These are phyloP conservation scores for Fusarium denticulatum DNA, from an alignment of 2,329 filamentous ascomycete genomes.

Conservation along the genomic window DNA sequence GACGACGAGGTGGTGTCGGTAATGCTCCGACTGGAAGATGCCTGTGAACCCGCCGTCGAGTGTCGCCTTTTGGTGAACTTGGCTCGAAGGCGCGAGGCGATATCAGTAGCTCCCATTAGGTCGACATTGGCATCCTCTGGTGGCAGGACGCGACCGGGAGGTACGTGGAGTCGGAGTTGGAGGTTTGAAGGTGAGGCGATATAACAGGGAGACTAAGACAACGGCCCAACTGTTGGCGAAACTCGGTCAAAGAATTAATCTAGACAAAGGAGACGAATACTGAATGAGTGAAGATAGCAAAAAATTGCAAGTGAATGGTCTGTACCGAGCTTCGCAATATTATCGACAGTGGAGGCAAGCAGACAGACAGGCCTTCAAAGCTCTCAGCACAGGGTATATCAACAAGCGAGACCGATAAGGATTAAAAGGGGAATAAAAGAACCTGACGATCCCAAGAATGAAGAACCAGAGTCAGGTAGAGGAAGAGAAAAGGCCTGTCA, in stretches of 20 bases:
- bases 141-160: conserved; percentile 18
- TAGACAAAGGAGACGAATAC: conserved; percentile 11
- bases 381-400: conserved; percentile 27
- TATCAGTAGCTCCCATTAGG: conserved; percentile 54
- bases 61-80: conserved; percentile 56
- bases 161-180: conserved; percentile 15
- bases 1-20: conserved; percentile 32
- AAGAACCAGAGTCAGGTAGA: conserved; percentile 4
- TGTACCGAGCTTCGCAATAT: conserved; percentile 31
- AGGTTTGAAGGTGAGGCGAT: conserved; percentile 3
- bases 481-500: conserved; percentile 1
- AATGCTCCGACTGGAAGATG: conserved; percentile 47
- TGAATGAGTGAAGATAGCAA: conserved; percentile 11
- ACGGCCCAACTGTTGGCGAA: background rate
- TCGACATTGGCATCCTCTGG: conserved; percentile 30
- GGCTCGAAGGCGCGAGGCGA: conserved; percentile 59
- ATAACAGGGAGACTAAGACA: conserved; percentile 27
- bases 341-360: conserved; percentile 19
- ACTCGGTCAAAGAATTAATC: background rate
- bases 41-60: conserved; percentile 51
- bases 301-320: conserved; percentile 3
- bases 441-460: background rate
- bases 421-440: conserved; percentile 16
- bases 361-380: conserved; percentile 15
- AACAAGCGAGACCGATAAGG: conserved; percentile 24